These are phyloP conservation scores for Elsinoe batatas DNA, from an alignment of 2,329 filamentous ascomycete species.

Conservation along the genomic window DNA sequence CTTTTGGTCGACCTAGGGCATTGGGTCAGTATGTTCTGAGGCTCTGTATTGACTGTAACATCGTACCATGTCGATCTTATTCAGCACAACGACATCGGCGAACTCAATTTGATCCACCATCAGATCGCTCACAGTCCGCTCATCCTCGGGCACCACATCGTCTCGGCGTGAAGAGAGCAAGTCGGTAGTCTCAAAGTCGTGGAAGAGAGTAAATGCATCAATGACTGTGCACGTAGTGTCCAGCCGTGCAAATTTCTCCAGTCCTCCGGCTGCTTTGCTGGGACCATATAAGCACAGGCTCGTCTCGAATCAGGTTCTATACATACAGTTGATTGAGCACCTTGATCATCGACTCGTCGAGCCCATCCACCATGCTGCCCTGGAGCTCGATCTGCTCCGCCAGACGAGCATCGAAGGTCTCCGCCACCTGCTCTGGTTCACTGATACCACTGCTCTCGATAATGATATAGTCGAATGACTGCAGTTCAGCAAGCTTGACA, in stretches of 20 bases:
- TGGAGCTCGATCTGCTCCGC: constrained; percentile 23
- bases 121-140: constrained; percentile 62
- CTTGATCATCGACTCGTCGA: constrained; percentile 36
- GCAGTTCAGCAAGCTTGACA: constrained; percentile 51
- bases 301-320: neutral
- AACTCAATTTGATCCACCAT: constrained; percentile 74
- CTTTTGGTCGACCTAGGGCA: constrained; percentile 39
- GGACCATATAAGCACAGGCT: constrained; percentile 4
- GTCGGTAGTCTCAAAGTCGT: constrained; percentile 62
- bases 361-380: constrained; percentile 26
- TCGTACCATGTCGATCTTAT: constrained; percentile 40
- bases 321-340: constrained; percentile 39
- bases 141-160: constrained; percentile 54
- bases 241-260: constrained; percentile 55
- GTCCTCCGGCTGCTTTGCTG: constrained; percentile 48
- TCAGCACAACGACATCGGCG: constrained; percentile 61
- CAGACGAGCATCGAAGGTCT: constrained; percentile 57
- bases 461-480: constrained; percentile 59
- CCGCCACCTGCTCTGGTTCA: constrained; percentile 63
- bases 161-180: constrained; percentile 54
- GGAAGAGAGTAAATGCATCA: constrained; percentile 61
- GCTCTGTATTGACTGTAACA: neutral
- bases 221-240: constrained; percentile 66
- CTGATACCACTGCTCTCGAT: constrained; percentile 65
- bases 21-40: neutral